Evolutionary conservation across 2,329 filamentous ascomycete genomes (phyloP).

Genomic region (Neofusicoccum parvum): DNA sequence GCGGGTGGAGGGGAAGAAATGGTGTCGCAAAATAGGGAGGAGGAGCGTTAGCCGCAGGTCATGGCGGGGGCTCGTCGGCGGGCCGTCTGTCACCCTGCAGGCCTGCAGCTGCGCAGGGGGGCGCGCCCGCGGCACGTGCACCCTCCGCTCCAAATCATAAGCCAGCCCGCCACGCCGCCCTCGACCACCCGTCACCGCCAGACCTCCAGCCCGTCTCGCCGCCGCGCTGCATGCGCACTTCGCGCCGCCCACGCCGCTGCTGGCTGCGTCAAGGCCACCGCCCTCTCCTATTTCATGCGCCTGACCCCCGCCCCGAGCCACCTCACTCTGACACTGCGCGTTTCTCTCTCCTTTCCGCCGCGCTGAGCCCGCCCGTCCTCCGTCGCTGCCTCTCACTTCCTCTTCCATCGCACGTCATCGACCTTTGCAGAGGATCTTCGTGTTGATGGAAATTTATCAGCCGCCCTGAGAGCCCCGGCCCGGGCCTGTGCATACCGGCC

Average conservation of each 20-base stretch:
- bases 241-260: neutral
- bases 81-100: neutral
- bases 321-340: neutral
- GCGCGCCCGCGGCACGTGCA: constrained; percentile 12
- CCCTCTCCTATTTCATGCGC: neutral
- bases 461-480: neutral
- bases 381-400: constrained; percentile 4
- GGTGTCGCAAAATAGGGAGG: constrained; percentile 21
- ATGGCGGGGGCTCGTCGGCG: constrained; percentile 17
- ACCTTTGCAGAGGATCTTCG: constrained; percentile 3
- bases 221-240: neutral
- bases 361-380: neutral
- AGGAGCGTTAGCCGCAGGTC: neutral
- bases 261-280: constrained; percentile 6
- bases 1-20: neutral
- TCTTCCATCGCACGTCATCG: constrained; percentile 13
- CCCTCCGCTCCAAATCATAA: constrained; percentile 6
- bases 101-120: neutral
- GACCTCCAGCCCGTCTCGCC: neutral
- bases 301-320: neutral
- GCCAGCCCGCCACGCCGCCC: neutral
- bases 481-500: constrained; percentile 10
- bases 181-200: constrained; percentile 6
- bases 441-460: constrained; percentile 19
- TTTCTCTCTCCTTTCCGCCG: neutral